Evolutionary conservation across 345 rosid genomes (phyloP), one percentile per base, ranked within the genome.

Genomic region (Murraya paniculata): DNA sequence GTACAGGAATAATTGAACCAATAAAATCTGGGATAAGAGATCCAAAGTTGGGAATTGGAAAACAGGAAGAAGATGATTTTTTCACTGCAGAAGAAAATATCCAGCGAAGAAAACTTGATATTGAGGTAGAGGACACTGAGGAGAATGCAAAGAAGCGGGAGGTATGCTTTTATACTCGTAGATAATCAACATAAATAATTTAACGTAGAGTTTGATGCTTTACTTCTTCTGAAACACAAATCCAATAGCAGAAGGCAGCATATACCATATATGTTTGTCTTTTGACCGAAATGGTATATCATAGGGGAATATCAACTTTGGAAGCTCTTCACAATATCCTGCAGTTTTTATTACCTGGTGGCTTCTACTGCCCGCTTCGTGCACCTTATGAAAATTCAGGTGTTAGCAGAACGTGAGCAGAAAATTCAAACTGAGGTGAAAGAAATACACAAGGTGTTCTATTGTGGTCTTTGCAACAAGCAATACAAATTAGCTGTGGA

Each of bases 371-470:
- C 99, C 97, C 83, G 95, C 98, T 94, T 92, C 97, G 91, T 94
- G 89, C 97, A 95, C 92, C 87, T 96, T 96, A 90, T 95, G 97
- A 92, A 91, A 90, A 96, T 96, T 88, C 99, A 96, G 99, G 99
- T 94, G 78, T 74, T 92, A 87, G 98, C 99, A 83, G 99, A 91
- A 84, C 95, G 99, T 69, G 99, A 96, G 94, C 98, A 88, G 87
- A 96, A 94, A 91, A 96, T 96, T 85, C 97, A 92, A 82, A 91
- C 86, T 59, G 98, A 94, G 87, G 98, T 96, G 48, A 91, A 92
- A 89, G 99, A 96, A 80, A 96, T 92, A 72, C 91, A 84, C 16
- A 96, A 91, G 86, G 97, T 92, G 78, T 96, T 96, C 85, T 92
- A 79, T 64, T 96, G 98, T 81, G 97, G 92, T 72, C 99, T 96